Evolutionary conservation across 2,329 filamentous ascomycete genomes (phyloP), one percentile per base, ranked within the genome.

Genomic region (Penicillium sp.): DNA sequence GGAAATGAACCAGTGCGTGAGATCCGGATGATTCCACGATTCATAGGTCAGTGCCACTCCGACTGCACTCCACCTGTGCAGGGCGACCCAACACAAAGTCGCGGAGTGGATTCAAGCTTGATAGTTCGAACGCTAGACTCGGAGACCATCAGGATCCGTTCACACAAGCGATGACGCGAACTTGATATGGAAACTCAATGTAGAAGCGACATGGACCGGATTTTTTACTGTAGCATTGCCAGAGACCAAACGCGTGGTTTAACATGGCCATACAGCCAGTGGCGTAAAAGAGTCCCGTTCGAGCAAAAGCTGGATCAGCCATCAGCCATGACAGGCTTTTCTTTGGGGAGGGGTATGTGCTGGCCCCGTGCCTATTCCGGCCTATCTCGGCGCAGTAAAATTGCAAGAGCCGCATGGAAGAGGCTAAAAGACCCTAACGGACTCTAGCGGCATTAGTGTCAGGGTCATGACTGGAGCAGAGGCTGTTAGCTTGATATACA

Each of bases 371-470:
- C 37, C 24, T 32, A 19, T 43, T 28, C 32, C 21, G 43, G 37
- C 42, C 24, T 22, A 21, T 39, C 13, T 43, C 26, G 35, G 40
- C 33, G 29, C 34, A 48, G 51, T 45, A 46, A 41, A 28, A 46
- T 43, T 40, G 39, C 51, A 52, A 59, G 57, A 59, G 57, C 57
- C 57, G 48, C 57, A 59, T 59, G 17, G 43, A 46, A 45, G 51
- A 48, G 45, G 46, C 43, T 52, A 46, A 37, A 21, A 29, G 46
- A 29, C 21, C 43, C 45, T 45, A 49, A 46, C 2, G 9, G 28
- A 45, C 35, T 39, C 24, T 52, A 52, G 51, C n/a, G 32, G 45
- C 21, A 28, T 32, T 52, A 38, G 47, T 4, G 19, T 45, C 44
- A 50, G 28, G 40, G 53, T 46, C 43, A 34, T 45, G 24, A 45